These are phyloP conservation scores for Coniella vitis DNA, from an alignment of 2,329 filamentous ascomycete species.

Conservation along the genomic window DNA sequence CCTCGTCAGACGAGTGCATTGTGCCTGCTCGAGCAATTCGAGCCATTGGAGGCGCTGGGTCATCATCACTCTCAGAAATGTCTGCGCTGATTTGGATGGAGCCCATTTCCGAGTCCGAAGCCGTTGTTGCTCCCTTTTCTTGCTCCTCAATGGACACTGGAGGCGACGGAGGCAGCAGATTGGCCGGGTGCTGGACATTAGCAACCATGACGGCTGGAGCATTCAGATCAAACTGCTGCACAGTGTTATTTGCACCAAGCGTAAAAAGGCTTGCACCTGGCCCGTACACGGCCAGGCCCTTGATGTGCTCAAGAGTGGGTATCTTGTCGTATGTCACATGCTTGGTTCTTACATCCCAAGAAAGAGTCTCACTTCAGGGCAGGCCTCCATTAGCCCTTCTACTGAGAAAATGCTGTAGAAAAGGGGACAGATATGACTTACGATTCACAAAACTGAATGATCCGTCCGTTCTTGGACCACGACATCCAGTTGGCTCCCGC, in stretches of 20 bases:
- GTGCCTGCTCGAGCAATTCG: constrained; percentile 68
- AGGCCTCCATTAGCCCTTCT: constrained; percentile 21
- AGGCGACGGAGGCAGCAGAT: constrained; percentile 71
- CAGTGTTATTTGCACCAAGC: constrained; percentile 75
- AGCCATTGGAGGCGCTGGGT: constrained; percentile 68
- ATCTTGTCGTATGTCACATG: constrained; percentile 86
- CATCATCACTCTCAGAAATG: constrained; percentile 69
- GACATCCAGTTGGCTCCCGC: constrained; percentile 88
- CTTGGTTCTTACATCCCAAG: constrained; percentile 98
- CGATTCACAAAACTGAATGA: constrained; percentile 88
- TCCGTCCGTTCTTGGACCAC: constrained; percentile 96
- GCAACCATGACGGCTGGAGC: constrained; percentile 73
- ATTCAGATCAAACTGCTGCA: constrained; percentile 93
- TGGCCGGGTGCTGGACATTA: constrained; percentile 79
- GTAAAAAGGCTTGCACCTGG: constrained; percentile 90
- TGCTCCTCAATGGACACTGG: constrained; percentile 74
- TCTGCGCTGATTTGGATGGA: constrained; percentile 50
- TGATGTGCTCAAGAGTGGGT: constrained; percentile 74
- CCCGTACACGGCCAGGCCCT: constrained; percentile 80
- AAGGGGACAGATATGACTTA: constrained; percentile 42
- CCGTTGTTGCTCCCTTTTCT: constrained; percentile 45
- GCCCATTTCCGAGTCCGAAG: constrained; percentile 48
- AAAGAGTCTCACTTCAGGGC: constrained; percentile 68
- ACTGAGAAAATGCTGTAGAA: not conserved
- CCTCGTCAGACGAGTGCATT: constrained; percentile 50